Evolutionary conservation across 2,329 filamentous ascomycete genomes (phyloP).

Genomic region (Aureobasidium musti): DNA sequence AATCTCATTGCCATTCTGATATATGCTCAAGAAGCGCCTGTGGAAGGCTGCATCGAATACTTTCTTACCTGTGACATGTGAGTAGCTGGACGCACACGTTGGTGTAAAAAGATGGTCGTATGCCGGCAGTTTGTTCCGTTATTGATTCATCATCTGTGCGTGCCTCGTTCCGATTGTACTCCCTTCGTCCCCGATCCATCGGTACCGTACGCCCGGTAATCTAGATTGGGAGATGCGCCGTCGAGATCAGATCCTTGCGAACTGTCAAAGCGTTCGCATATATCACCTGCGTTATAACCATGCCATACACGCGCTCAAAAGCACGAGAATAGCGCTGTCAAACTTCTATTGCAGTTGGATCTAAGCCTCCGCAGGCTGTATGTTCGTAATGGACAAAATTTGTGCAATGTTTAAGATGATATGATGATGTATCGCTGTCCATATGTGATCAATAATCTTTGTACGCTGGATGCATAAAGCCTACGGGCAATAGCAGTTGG

Average conservation of each 20-base stretch:
- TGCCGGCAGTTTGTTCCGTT: conserved; percentile 13
- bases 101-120: not conserved
- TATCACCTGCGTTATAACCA: not conserved
- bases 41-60: conserved; percentile 23
- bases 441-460: not conserved
- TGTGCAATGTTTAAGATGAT: not conserved
- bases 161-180: conserved; percentile 8
- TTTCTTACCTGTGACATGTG: conserved; percentile 3
- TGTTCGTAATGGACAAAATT: not conserved
- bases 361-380: not conserved
- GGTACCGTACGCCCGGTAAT: not conserved
- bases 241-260: not conserved
- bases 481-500: conserved; percentile 1
- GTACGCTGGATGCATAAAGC: conserved; percentile 8
- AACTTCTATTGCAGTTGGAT: not conserved
- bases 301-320: not conserved
- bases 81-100: not conserved
- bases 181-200: not conserved
- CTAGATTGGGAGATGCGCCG: not conserved
- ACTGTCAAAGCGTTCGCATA: conserved; percentile 15
- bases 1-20: not conserved
- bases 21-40: conserved; percentile 14
- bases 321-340: not conserved
- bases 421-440: not conserved
- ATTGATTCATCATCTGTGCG: conserved; percentile 1